These are phyloP conservation scores for Auricularia auricula-judae DNA, from an alignment of 768 basidiomycete species.

Conservation along the genomic window DNA sequence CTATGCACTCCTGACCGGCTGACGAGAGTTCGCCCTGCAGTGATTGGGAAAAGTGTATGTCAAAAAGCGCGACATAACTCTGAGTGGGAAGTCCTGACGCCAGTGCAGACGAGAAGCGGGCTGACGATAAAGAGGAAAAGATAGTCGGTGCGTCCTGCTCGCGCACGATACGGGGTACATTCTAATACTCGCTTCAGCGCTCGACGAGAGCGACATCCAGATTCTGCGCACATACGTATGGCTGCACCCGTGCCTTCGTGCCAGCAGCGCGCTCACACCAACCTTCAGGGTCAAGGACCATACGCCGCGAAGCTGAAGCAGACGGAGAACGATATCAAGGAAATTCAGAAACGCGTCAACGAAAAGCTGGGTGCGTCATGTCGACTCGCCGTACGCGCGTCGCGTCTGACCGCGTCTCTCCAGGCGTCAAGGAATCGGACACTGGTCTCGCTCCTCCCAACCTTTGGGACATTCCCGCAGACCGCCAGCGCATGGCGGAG, in stretches of 20 bases:
- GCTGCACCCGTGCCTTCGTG: background rate
- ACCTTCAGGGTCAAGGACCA: conserved; percentile 88
- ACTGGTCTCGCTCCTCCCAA: conserved; percentile 96
- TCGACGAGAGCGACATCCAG: conserved; percentile 97
- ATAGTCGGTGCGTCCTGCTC: conserved; percentile 53
- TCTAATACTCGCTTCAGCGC: conserved; percentile 36
- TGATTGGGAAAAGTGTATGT: conserved; percentile 97
- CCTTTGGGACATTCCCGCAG: conserved; percentile 92
- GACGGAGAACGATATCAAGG: conserved; percentile 86
- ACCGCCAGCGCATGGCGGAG: conserved; percentile 80
- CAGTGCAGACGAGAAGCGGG: conserved; percentile 66
- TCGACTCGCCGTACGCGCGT: background rate
- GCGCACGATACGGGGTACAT: background rate
- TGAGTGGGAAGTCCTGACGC: conserved; percentile 1
- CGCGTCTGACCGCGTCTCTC: background rate
- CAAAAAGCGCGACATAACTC: background rate
- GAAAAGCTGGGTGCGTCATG: conserved; percentile 72
- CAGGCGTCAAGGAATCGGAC: conserved; percentile 95
- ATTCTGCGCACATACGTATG: conserved; percentile 96
- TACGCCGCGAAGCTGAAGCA: conserved; percentile 84
- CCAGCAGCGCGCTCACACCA: background rate
- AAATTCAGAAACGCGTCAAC: conserved; percentile 93
- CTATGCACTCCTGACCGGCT: conserved; percentile 4
- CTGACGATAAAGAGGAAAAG: conserved; percentile 86
- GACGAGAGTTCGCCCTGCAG: conserved; percentile 28